Conservation (phyloP, 148 eudicot genomes). For the Agrostemma githago region DNA sequence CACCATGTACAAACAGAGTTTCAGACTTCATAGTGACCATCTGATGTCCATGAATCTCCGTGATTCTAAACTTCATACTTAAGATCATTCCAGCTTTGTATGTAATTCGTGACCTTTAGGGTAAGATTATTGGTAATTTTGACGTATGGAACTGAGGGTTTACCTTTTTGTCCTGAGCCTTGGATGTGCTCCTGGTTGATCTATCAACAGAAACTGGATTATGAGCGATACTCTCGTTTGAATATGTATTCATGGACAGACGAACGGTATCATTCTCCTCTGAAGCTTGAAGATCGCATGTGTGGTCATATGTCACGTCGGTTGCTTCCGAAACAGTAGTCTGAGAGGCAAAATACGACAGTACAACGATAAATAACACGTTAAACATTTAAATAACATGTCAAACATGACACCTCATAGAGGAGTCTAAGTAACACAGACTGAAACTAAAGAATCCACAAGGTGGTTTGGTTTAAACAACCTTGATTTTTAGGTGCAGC, state of each 20-base stretch:
- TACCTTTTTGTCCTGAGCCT: constrained; percentile 11
- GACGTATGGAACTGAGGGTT: no score
- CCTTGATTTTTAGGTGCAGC: constrained; percentile 47
- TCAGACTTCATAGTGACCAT: background rate
- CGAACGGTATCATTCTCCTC: background rate
- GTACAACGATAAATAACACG: background rate
- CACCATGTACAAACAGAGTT: background rate
- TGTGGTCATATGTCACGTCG: background rate
- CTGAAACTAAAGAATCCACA: background rate
- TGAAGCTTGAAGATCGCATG: constrained; percentile 16
- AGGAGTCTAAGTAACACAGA: no score
- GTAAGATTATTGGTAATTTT: no score
- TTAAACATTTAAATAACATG: background rate
- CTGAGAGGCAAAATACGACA: constrained; percentile 4
- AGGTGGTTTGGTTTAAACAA: constrained; percentile 15
- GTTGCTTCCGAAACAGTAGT: constrained; percentile 6
- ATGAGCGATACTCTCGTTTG: background rate
- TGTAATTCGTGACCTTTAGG: background rate
- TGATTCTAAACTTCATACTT: background rate
- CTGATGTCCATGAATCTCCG: background rate
- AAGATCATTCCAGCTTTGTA: background rate
- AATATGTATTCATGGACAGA: background rate
- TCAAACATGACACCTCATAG: no score
- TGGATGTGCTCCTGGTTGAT: background rate
- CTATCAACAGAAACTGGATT: constrained; percentile 10